Conservation (phyloP, 371 early-diverging fungal species). For the Polyrhizophydium stewartii region DNA sequence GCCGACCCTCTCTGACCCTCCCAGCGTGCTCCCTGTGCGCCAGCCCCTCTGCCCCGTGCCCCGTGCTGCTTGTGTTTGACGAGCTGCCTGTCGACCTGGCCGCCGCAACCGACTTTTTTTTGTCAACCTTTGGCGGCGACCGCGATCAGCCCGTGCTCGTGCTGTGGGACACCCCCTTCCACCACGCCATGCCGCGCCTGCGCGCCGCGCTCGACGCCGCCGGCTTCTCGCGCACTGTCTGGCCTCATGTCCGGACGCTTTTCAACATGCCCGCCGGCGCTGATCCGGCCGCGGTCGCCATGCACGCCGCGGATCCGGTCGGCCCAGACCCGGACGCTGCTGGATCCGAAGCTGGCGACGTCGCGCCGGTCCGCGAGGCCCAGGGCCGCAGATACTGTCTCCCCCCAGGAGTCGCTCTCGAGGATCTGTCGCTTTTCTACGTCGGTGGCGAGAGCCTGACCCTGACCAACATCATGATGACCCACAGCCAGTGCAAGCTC, state of each 20-base stretch:
- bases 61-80: conserved; percentile 87
- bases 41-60: conserved; percentile 29
- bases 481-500: conserved; percentile 61
- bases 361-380: neutral
- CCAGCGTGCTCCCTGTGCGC: neutral
- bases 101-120: conserved; percentile 8
- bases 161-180: conserved; percentile 72
- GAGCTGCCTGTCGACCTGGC: conserved; percentile 60
- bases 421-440: conserved; percentile 70
- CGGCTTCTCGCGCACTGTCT: conserved; percentile 3
- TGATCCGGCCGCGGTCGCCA: neutral
- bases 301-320: conserved; percentile 1
- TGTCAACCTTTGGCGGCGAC: conserved; percentile 10
- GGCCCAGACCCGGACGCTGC: neutral
- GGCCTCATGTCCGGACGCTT: neutral
- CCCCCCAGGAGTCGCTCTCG: conserved; percentile 43
- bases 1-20: neutral
- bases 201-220: neutral
- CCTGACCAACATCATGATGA: conserved; percentile 84
- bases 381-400: conserved; percentile 51
- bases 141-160: conserved; percentile 51
- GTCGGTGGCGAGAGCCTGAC: conserved; percentile 77
- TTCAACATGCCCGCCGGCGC: neutral
- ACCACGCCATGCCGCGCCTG: conserved; percentile 42
- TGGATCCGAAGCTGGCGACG: neutral